Conservation (phyloP, 257 asterid species). For the Fraxinus anomala region DNA sequence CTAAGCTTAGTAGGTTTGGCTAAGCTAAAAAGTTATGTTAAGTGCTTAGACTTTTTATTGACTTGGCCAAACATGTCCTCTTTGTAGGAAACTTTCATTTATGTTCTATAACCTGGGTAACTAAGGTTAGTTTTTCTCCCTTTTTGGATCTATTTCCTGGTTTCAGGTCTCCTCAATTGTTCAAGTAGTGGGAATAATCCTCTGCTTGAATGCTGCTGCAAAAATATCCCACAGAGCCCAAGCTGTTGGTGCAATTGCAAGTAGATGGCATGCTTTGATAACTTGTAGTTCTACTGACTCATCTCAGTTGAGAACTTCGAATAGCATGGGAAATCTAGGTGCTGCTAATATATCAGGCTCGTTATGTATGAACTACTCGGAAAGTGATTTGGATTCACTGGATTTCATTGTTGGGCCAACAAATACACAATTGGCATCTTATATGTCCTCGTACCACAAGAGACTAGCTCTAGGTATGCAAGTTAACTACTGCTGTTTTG, state of each 20-base stretch:
- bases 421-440: conserved; percentile 57
- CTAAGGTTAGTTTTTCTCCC: background rate
- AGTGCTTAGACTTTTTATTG: background rate
- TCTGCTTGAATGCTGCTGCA: conserved; percentile 77
- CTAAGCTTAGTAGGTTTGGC: background rate
- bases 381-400: conserved; percentile 70
- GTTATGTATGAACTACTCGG: conserved; percentile 46
- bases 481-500: conserved; percentile 16
- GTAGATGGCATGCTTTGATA: conserved; percentile 75
- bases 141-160: conserved; percentile 3
- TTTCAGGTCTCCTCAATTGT: conserved; percentile 64
- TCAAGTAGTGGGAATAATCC: conserved; percentile 66
- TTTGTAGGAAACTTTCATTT: background rate
- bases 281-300: conserved; percentile 55
- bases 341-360: conserved; percentile 25
- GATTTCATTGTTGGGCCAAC: conserved; percentile 55
- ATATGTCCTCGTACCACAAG: conserved; percentile 78
- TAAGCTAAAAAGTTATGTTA: background rate
- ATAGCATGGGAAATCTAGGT: conserved; percentile 42
- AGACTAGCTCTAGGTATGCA: conserved; percentile 76
- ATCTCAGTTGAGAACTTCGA: conserved; percentile 45
- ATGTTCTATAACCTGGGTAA: background rate
- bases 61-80: background rate
- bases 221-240: conserved; percentile 86
- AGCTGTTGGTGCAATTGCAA: conserved; percentile 62